phyloP scores from a whole-genome alignment of 495 filamentous ascomycete species.

The Penicillium fimorum region DNA sequence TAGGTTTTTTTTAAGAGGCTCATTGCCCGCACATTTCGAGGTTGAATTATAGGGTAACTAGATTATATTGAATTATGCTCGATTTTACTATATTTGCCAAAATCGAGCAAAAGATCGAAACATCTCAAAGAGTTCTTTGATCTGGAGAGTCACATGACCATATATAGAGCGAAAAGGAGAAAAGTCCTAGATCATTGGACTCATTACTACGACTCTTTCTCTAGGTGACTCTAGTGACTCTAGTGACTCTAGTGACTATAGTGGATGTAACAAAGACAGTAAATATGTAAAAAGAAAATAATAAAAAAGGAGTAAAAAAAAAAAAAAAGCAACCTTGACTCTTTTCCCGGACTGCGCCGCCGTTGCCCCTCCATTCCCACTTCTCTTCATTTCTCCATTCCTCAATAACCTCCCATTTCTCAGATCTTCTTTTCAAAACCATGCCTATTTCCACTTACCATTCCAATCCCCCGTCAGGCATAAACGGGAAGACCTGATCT shows the following conservation, averaged over 20 bases:
- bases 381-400: conserved; percentile 27
- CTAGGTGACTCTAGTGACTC: neutral
- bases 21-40: neutral
- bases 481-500: conserved; percentile 46
- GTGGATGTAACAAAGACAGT: neutral
- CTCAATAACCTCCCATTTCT: conserved; percentile 32
- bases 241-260: neutral
- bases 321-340: conserved; percentile 10
- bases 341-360: conserved; percentile 24
- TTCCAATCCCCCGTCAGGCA: conserved; percentile 43
- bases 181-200: neutral
- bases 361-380: conserved; percentile 34
- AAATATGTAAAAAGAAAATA: neutral
- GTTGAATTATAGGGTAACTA: neutral
- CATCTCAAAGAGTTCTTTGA: neutral
- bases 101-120: neutral
- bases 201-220: neutral
- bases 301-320: neutral
- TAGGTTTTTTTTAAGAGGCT: conserved; percentile 3
- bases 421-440: conserved; percentile 28
- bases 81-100: neutral
- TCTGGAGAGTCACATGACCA: conserved; percentile 13
- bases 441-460: conserved; percentile 41
- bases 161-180: neutral
- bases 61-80: neutral